phyloP scores from a whole-genome alignment of 768 basidiomycete genomes.

The Auricularia auricula-judae region DNA sequence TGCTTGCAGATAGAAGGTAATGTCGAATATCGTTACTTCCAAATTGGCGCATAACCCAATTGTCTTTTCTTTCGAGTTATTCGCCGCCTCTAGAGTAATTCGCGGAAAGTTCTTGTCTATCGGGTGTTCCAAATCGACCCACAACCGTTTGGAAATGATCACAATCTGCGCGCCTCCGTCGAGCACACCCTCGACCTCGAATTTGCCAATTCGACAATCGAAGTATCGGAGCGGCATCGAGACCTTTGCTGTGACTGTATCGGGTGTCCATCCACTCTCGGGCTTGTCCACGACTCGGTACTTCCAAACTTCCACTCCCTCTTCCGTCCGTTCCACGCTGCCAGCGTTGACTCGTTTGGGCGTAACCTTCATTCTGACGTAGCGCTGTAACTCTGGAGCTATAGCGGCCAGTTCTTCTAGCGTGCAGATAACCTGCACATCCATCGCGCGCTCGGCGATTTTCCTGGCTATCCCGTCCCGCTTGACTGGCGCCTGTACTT shows the following conservation, averaged over 20 bases:
- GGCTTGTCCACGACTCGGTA: neutral
- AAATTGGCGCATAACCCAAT: neutral
- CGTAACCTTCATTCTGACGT: too few relatives aligned
- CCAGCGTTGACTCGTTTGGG: too few relatives aligned
- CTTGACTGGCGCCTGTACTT: neutral
- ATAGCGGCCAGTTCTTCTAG: neutral
- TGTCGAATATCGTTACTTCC: neutral
- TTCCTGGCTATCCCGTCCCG: neutral
- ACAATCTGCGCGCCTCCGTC: neutral
- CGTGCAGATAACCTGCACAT: neutral
- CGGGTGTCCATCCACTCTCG: neutral
- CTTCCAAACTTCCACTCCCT: neutral
- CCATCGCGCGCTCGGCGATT: neutral
- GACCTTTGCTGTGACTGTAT: neutral
- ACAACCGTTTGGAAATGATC: neutral
- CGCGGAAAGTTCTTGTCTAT: neutral
- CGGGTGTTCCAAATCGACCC: neutral
- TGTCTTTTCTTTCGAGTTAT: neutral
- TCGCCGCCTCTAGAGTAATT: neutral
- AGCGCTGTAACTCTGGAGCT: neutral
- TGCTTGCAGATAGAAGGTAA: conserved; percentile 4
- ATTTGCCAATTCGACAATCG: neutral
- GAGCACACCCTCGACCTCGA: neutral
- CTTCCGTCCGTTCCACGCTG: neutral
- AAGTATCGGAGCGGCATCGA: neutral